Conservation (phyloP, 2,329 filamentous ascomycete genomes). For the Plectosphaerella cucumerina region DNA sequence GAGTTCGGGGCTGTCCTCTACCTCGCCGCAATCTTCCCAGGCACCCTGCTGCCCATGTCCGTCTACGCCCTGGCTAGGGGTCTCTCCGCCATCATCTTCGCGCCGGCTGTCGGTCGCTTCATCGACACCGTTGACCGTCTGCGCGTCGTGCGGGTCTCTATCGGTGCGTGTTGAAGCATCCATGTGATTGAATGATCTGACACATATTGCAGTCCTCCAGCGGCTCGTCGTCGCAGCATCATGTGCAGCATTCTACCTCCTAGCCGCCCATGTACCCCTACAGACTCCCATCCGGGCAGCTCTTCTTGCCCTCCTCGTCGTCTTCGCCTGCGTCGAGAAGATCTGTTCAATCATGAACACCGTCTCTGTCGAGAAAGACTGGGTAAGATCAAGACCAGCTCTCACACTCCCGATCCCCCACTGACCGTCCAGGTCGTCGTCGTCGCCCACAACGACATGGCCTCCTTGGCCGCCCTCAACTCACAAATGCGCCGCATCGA, state of each 20-base stretch:
- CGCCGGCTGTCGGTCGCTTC: constrained; percentile 40
- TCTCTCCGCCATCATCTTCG: constrained; percentile 5
- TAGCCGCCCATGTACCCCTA: constrained; percentile 1
- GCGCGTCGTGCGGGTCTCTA: constrained; percentile 30
- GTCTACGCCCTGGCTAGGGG: constrained; percentile 39
- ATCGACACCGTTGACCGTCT: constrained; percentile 42
- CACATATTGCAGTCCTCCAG: constrained; percentile 19
- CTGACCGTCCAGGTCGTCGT: constrained; percentile 34
- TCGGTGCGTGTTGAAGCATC: neutral
- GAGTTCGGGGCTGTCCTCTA: constrained; percentile 43
- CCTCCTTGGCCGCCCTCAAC: constrained; percentile 37
- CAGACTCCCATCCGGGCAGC: neutral
- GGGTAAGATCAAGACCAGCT: constrained; percentile 35
- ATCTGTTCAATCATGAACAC: constrained; percentile 60
- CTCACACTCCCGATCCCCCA: neutral
- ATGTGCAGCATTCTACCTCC: constrained; percentile 4
- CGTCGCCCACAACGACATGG: constrained; percentile 9
- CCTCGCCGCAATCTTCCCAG: constrained; percentile 34
- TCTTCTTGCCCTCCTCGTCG: neutral
- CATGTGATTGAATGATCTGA: too few species aligned
- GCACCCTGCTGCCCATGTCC: constrained; percentile 50
- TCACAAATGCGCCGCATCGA: constrained; percentile 61
- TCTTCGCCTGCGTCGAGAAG: constrained; percentile 57
- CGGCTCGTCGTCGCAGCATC: constrained; percentile 8
- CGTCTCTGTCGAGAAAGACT: constrained; percentile 68